Percentiles rank a stretch among this genome's conserved stretches.
These are phyloP conservation scores for Talaromyces sp. DNA, from an alignment of 2,329 filamentous ascomycete genomes.

Conservation along the genomic window DNA sequence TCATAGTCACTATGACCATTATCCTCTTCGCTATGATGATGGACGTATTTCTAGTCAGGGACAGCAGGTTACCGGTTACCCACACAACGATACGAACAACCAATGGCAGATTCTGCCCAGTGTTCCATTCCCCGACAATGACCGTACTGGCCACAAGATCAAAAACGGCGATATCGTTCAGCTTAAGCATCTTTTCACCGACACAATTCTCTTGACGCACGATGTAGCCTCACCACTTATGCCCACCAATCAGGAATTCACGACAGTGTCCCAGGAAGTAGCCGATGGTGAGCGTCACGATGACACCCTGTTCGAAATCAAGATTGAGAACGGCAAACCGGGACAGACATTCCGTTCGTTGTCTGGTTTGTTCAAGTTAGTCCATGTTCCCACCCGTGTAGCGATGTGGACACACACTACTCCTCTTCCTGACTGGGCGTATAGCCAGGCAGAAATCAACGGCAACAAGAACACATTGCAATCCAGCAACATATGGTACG, in stretches of 20 bases:
- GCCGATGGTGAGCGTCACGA: constrained; percentile 70
- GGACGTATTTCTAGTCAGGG: constrained; percentile 95
- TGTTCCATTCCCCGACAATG: constrained; percentile 47
- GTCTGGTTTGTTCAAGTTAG: constrained; percentile 88
- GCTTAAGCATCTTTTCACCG: constrained; percentile 78
- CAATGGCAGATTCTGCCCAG: constrained; percentile 87
- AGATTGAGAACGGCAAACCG: constrained; percentile 77
- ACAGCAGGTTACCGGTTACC: constrained; percentile 96
- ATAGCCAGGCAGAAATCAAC: constrained; percentile 98
- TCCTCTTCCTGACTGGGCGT: constrained; percentile 94
- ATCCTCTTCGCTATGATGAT: constrained; percentile 94
- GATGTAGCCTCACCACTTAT: constrained; percentile 95
- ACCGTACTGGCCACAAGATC: constrained; percentile 59
- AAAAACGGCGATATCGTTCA: constrained; percentile 81
- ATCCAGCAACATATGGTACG: constrained; percentile 89
- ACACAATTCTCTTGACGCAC: constrained; percentile 83
- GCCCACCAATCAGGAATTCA: constrained; percentile 98
- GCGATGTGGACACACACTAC: constrained; percentile 98
- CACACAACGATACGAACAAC: constrained; percentile 98
- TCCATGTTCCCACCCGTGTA: constrained; percentile 91
- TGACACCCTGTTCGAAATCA: constrained; percentile 89
- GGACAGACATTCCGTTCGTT: constrained; percentile 83
- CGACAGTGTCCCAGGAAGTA: constrained; percentile 67
- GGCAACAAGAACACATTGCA: constrained; percentile 93
- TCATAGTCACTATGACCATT: constrained; percentile 83